These are phyloP conservation scores for Penicillium decumbens DNA, from an alignment of 2,329 filamentous ascomycete species.

Conservation along the genomic window DNA sequence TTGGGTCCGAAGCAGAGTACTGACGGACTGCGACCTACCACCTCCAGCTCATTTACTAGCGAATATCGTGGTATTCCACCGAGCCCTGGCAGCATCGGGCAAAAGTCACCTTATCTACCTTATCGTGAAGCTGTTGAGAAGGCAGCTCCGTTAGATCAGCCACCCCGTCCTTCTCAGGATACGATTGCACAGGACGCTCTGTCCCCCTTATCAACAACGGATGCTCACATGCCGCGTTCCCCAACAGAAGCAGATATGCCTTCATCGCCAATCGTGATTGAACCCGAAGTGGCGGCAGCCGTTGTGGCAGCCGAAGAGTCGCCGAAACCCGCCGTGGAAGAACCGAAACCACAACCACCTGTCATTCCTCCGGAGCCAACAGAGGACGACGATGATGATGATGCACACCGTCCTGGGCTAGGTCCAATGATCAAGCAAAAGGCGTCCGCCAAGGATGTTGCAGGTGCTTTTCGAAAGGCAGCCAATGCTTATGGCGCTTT, in stretches of 20 bases:
- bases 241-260: conserved; percentile 10
- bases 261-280: conserved; percentile 10
- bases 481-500: conserved; percentile 68
- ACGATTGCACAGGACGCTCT: conserved; percentile 4
- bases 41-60: conserved; percentile 25
- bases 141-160: conserved; percentile 24
- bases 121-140: conserved; percentile 29
- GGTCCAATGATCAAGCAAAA: conserved; percentile 88
- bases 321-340: conserved; percentile 8
- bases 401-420: conserved; percentile 65
- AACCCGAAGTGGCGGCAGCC: conserved; percentile 14
- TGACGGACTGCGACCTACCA: conserved; percentile 30
- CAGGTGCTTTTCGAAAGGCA: conserved; percentile 73
- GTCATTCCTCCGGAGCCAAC: conserved; percentile 20
- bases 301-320: conserved; percentile 11
- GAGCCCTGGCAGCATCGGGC: conserved; percentile 27
- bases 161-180: conserved; percentile 11
- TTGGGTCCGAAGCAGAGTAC: conserved; percentile 22
- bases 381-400: conserved; percentile 47
- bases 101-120: conserved; percentile 27
- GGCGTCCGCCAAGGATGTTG: conserved; percentile 61
- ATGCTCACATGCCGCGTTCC: conserved; percentile 22
- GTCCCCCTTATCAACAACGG: conserved; percentile 18
- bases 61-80: conserved; percentile 19
- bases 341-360: conserved; percentile 9